Evolutionary conservation across 257 asterid species (phyloP), one percentile per base, ranked within the genome.

Genomic region (Rauvolfia tetraphylla): DNA sequence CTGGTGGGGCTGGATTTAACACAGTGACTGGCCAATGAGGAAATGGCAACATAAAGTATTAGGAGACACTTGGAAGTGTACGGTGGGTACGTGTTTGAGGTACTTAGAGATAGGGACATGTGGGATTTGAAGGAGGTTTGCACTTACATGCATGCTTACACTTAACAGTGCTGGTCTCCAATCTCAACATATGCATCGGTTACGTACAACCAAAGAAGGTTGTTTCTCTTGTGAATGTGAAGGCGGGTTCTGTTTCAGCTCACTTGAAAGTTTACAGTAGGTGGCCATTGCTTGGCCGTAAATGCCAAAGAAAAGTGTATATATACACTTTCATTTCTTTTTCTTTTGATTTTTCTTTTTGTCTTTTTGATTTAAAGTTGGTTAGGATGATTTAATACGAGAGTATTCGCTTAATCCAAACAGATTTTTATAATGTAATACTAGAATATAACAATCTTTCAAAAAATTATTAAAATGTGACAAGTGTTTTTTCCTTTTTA

Each of bases 71-170:
- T 92, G 98, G 90, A 88, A 75, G 86, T 44, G 85, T 23, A 66
- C 57, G 81, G 96, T 83, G 95, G 89, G 97, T 88, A 91, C 96
- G 97, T 91, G 97, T 93, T 82, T 83, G 84, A 74, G 90, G 73
- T 54, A 46, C 79, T 87, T 62, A 78, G 84, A 83, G 90, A 85
- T 33, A 77, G 83, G 87, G 93, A 89, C 95, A 86, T 87, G 89
- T 90, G 95, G 94, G 90, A 74, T 84, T 66, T 83, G 75, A 4
- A 62, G 62, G 34, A 51, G 57, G 72, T 82, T 76, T 76, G 53
- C 63, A 79, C 75, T 78, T 72, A 75, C 90, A 91, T 93, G 97
- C 98, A 91, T 76, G 85, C 85, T 88, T 88, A 86, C 92, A 93
- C 96, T 88, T 83, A 73, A 76, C 91, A 65, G 34, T 34, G 14